Base-by-base conservation (phyloP, 768 basidiomycete genomes). In the Pleurotus salmoneostramineus region DNA sequence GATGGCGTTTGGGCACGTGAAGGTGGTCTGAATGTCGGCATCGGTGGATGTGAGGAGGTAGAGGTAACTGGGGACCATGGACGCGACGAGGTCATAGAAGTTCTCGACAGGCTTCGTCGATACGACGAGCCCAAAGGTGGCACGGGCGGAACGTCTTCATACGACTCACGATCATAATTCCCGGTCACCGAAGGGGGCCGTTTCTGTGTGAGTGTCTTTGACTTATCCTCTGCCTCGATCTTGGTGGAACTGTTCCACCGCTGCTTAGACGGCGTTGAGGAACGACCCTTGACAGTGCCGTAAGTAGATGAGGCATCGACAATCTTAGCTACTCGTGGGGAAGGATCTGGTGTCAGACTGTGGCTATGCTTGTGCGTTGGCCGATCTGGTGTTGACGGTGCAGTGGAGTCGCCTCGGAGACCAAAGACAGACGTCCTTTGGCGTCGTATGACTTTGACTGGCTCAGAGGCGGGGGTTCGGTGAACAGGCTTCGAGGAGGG, bases 241-340 rank as follows among this genome's bases (percentile, higher is more conserved):
- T 77, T 90, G 1, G 91, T 93, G 4, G 91, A 93, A 61, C 86
- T 80, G 65, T 94, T 94, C 92, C 92, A 94, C 35, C 71, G 75
- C 59, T 84, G 84, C 62, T 82, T 81, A 35, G 62, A 49, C 57
- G 70, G 34, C 27, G 56, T 52, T 27, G 37, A 40, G 43, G 57
- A 52, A 6, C 68, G 70, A 52, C 62, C 65, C 63, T 81, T 83
- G 50, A 77, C 61, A 37, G 79, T 79, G 10, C 40, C 37, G 17
- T 43, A 48, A 35, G 73, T 59, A 58, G 67, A 27, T 27, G 21
- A 70, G n/a, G 69, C 62, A 59, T 80, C 76, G 33, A 72, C 58
- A 10, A 55, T 55, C 59, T 71, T 78, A 58, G 69, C 65, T 27
- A 69, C 67, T 50, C 70, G 74, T 35, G 88, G 84, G 4, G 88